Conservation (phyloP, 2,329 filamentous ascomycete species). For the Monilinia aucupariae region DNA sequence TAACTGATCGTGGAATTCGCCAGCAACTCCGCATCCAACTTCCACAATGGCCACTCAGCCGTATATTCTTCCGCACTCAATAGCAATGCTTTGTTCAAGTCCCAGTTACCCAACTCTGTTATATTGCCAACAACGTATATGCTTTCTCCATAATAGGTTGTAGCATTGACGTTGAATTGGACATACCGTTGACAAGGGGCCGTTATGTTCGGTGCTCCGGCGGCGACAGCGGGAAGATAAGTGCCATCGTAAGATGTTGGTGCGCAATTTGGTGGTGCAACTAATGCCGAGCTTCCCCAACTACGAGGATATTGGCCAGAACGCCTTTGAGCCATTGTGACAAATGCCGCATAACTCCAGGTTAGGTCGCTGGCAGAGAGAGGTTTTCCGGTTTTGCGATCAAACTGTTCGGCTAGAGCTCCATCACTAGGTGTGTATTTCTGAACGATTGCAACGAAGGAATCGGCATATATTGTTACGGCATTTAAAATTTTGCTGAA, state of each 20-base stretch:
- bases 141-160: conserved; percentile 45
- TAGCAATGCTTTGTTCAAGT: conserved; percentile 32
- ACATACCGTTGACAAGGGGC: conserved; percentile 35
- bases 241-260: conserved; percentile 43
- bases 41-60: conserved; percentile 42
- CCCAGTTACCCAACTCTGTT: conserved; percentile 42
- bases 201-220: conserved; percentile 37
- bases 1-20: conserved; percentile 43
- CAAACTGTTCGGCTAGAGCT: conserved; percentile 61
- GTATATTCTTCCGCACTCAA: conserved; percentile 42
- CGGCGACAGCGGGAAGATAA: conserved; percentile 46
- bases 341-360: conserved; percentile 67
- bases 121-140: conserved; percentile 43
- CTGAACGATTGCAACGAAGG: conserved; percentile 45
- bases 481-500: conserved; percentile 43
- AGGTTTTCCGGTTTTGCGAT: conserved; percentile 47
- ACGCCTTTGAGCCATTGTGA: conserved; percentile 55
- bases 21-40: conserved; percentile 37
- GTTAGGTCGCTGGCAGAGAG: conserved; percentile 63
- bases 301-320: conserved; percentile 48
- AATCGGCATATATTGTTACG: conserved; percentile 58
- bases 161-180: conserved; percentile 43
- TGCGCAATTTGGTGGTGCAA: conserved; percentile 46
- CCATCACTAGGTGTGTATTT: conserved; percentile 53
- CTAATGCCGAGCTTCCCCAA: conserved; percentile 46